Evolutionary conservation across 176 grass and related monocot species (phyloP).

Genomic region (Aegilops umbellulata): DNA sequence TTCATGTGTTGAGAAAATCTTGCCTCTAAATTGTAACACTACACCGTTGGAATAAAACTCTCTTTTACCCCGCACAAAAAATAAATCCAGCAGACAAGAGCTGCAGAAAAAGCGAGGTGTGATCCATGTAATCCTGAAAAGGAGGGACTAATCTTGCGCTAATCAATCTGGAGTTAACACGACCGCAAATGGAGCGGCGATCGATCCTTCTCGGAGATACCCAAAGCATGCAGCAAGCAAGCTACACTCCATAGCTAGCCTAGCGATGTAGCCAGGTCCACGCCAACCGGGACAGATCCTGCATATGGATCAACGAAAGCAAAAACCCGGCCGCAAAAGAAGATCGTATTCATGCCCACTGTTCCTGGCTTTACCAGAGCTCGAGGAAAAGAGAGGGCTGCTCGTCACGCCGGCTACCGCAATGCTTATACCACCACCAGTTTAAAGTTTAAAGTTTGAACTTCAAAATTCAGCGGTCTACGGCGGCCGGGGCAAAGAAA

Average conservation of each 20-base stretch:
- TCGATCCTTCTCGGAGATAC: conserved; percentile 39
- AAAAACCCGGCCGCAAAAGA: conserved; percentile 18
- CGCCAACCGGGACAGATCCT: conserved; percentile 34
- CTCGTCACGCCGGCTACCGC: conserved; percentile 36
- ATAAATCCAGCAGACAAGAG: conserved; percentile 11
- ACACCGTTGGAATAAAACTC: too few species aligned
- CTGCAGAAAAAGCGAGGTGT: background rate
- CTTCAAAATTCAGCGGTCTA: conserved; percentile 5
- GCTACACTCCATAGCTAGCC: background rate
- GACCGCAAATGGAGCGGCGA: background rate
- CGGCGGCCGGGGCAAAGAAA: background rate
- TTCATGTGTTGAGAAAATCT: too few species aligned
- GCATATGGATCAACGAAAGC: conserved; percentile 56
- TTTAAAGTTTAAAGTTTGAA: conserved; percentile 26
- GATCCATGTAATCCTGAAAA: conserved; percentile 32
- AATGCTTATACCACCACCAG: background rate
- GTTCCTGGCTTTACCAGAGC: conserved; percentile 43
- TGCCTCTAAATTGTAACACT: too few species aligned
- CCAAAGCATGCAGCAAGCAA: conserved; percentile 9
- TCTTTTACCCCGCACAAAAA: too few species aligned
- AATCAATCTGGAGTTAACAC: background rate
- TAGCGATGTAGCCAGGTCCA: conserved; percentile 29
- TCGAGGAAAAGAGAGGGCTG: conserved; percentile 41
- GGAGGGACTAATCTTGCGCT: background rate
- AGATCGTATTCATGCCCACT: background rate